Evolutionary conservation across 164 flowering plant species (phyloP).

Genomic region (Kingdonia uniflora): DNA sequence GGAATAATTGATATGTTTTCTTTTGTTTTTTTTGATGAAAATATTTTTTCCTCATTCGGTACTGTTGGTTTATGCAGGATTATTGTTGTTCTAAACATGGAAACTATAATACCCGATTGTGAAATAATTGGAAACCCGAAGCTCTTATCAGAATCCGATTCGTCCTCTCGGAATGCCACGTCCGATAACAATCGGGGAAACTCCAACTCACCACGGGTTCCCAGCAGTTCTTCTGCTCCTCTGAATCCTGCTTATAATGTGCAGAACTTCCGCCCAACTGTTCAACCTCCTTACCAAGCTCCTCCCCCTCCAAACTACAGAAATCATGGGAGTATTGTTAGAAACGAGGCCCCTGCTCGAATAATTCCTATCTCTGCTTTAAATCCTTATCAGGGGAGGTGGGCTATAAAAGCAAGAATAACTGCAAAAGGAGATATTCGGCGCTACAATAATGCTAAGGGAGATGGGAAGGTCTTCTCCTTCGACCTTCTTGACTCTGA

Average conservation of each 20-base stretch:
- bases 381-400: slow-evolving; percentile 96
- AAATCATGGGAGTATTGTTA: slow-evolving; percentile 67
- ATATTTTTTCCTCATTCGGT: neutral
- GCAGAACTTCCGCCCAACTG: slow-evolving; percentile 45
- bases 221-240: slow-evolving; percentile 7
- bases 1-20: too few species aligned
- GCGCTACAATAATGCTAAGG: slow-evolving; percentile 87
- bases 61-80: slow-evolving; percentile 40
- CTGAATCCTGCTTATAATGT: slow-evolving; percentile 21
- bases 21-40: too few species aligned
- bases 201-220: slow-evolving; percentile 3
- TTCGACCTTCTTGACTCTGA: slow-evolving; percentile 95
- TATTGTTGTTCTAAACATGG: slow-evolving; percentile 82
- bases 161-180: slow-evolving; percentile 20
- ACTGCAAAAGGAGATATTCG: slow-evolving; percentile 94
- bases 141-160: slow-evolving; percentile 23
- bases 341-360: slow-evolving; percentile 93
- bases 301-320: slow-evolving; percentile 84
- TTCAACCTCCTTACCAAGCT: slow-evolving; percentile 86
- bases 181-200: slow-evolving; percentile 17
- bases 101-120: slow-evolving; percentile 65
- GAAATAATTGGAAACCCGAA: slow-evolving; percentile 78
- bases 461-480: slow-evolving; percentile 99
- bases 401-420: slow-evolving; percentile 98
- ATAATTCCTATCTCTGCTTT: slow-evolving; percentile 84